These are phyloP conservation scores for Echeveria elegans DNA, from an alignment of 164 flowering plant genomes.

Conservation along the genomic window DNA sequence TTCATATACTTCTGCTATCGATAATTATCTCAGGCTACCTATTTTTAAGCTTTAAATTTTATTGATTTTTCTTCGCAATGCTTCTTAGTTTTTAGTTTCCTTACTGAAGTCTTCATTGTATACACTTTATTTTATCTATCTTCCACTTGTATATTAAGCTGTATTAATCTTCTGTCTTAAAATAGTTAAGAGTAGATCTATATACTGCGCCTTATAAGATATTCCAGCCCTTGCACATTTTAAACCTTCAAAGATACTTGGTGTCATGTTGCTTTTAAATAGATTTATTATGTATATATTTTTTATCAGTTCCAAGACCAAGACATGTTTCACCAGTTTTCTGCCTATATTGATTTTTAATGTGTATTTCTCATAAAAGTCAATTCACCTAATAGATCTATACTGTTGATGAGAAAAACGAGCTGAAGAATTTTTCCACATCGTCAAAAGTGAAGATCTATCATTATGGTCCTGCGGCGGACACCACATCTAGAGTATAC, in stretches of 20 bases:
- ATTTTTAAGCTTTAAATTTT: background rate
- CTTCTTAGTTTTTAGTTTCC: background rate
- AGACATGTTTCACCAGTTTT: no score
- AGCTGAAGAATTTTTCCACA: constrained; percentile 56
- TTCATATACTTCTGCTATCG: background rate
- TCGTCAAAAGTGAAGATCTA: constrained; percentile 56
- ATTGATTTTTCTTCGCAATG: background rate
- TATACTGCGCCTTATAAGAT: background rate
- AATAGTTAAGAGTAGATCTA: no score
- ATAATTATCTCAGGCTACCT: background rate
- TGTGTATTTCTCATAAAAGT: constrained; percentile 2
- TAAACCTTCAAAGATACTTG: no score
- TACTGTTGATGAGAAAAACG: constrained; percentile 58
- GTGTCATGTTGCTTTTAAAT: background rate
- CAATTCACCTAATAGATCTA: constrained; percentile 40
- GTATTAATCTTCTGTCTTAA: no score
- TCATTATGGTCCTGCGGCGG: constrained; percentile 31
- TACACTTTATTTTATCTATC: background rate
- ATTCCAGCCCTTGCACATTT: no score
- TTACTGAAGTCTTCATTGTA: background rate
- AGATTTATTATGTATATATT: background rate
- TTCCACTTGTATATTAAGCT: no score
- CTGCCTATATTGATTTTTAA: background rate
- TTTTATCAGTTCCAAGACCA: background rate
- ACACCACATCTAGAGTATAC: constrained; percentile 19